Base-by-base conservation (phyloP, 306 rosid genomes). In the Castanopsis chinensis region DNA sequence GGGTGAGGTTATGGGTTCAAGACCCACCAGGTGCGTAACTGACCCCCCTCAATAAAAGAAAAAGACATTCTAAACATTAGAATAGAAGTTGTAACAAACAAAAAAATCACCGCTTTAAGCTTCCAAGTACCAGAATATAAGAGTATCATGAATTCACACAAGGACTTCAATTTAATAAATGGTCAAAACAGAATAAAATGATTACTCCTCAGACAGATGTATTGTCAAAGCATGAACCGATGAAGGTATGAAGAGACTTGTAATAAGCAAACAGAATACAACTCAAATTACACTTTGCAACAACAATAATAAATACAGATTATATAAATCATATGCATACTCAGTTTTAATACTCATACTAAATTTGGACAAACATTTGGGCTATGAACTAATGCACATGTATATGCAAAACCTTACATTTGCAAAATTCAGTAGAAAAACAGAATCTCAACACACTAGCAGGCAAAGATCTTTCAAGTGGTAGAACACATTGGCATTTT, bases 401-500 rank as follows among this genome's bases (percentile, higher is more conserved):
- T 33, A 33, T n/a, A 10, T 19, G 10, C 37, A 17, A 33, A 67
- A 64, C 19, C 51, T 32, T 8, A 35, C 49, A 19, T 67, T 64
- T 28, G 70, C 70, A 64, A 30, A 49, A 32, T 5, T 64, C 70
- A 30, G 45, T 17, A 64, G 45, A 64, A 15, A 51, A 53, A 27
- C 1, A n/a, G 19, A 57, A n/a, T n/a, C 2, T 75, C 13, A 72
- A 69, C 23, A 41, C 7, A 21, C 21, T 63, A 79, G 30, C 63
- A 63, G 21, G 73, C 25, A 84, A 55, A 55, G 71, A 57, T 12
- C 3, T 57, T 55, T 55, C 63, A 17, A 79, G 32, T 56, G 45
- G n/a, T 64, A 21, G 79, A 45, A 41, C 60, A 20, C 25, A 71
- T 25, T 10, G 52, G 71, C 63, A 58, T 65, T 73, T 74, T 63